phyloP scores from a whole-genome alignment of 2,329 filamentous ascomycete genomes.

The Emmonsiellopsis sp. region DNA sequence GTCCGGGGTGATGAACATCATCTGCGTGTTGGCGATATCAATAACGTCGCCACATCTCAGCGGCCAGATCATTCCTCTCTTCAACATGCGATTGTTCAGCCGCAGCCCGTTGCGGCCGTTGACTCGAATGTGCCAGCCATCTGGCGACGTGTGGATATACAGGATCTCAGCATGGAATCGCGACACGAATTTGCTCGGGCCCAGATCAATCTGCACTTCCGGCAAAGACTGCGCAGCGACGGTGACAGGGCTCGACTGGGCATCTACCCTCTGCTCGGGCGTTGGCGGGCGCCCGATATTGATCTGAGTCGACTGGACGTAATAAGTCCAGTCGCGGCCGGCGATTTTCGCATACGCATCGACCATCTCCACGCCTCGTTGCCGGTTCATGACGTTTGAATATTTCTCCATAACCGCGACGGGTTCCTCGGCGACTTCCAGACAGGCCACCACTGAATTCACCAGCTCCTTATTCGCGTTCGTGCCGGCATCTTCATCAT shows the following conservation, averaged over 20 bases:
- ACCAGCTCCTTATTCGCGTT: conserved; percentile 35
- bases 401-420: conserved; percentile 36
- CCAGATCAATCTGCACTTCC: conserved; percentile 75
- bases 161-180: conserved; percentile 66
- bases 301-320: conserved; percentile 39
- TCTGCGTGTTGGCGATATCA: conserved; percentile 85
- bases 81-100: conserved; percentile 64
- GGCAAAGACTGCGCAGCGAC: conserved; percentile 35
- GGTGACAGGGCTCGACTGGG: conserved; percentile 38
- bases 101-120: conserved; percentile 88
- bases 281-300: conserved; percentile 42
- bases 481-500: conserved; percentile 29
- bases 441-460: conserved; percentile 39
- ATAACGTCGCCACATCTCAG: conserved; percentile 83
- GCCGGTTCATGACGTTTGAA: conserved; percentile 32
- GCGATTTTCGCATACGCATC: conserved; percentile 43
- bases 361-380: conserved; percentile 36
- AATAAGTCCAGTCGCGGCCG: conserved; percentile 43
- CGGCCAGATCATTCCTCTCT: conserved; percentile 54
- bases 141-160: conserved; percentile 53
- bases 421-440: conserved; percentile 34
- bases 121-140: conserved; percentile 72
- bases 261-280: conserved; percentile 31
- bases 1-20: conserved; percentile 94
- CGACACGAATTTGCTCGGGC: conserved; percentile 72